Evolutionary conservation across 1,139 yeast species (phyloP).

Genomic region (Suhomyces yuchorum): DNA sequence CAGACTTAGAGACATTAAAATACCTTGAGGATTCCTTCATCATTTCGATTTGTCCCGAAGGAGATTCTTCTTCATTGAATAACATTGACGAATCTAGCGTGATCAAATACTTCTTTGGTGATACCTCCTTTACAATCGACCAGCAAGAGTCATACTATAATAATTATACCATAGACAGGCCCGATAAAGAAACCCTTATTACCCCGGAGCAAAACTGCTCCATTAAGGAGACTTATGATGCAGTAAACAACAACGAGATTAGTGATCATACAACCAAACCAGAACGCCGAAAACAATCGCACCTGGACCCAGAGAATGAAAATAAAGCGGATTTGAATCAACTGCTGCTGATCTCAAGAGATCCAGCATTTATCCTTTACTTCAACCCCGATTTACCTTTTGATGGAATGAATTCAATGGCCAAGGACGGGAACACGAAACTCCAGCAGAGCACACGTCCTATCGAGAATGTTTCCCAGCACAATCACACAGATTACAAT

Average conservation of each 20-base stretch:
- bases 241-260: neutral
- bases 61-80: neutral
- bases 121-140: neutral
- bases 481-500: neutral
- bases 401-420: neutral
- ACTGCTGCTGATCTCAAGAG: neutral
- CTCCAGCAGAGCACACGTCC: no score
- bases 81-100: neutral
- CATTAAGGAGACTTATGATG: no score
- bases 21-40: neutral
- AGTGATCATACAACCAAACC: no score
- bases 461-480: neutral
- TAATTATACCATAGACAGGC: slow-evolving; percentile 1
- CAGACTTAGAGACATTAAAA: neutral
- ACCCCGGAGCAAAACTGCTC: neutral
- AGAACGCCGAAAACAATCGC: no score
- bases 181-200: neutral
- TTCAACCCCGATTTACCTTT: neutral
- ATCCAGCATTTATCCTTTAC: neutral
- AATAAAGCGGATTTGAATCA: no score
- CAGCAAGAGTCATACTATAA: neutral
- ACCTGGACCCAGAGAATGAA: no score
- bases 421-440: no score
- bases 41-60: neutral
- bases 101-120: neutral